Evolutionary conservation across 352 stramenopile genomes (phyloP), one percentile per base, ranked within the genome.

Genomic region (Salisapilia sapeloensis): DNA sequence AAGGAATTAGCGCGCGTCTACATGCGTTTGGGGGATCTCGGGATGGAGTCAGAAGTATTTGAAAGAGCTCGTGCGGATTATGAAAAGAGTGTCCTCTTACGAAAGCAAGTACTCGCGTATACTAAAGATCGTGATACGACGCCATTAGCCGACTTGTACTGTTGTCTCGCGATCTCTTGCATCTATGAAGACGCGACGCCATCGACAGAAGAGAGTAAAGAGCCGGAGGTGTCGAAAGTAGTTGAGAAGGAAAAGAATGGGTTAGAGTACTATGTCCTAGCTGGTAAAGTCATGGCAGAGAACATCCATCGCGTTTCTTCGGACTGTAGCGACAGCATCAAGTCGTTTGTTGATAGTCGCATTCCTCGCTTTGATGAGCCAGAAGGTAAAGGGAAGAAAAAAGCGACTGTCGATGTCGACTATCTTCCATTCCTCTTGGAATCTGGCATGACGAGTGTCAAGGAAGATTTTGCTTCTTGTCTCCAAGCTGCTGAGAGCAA

Each of bases 1-100:
- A 66, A 70, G 35, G 71, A 91, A 32, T 52, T 91, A 11, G 69
- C 62, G 35, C 53, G 63, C 18, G 75, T 91, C 21, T 81, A 91
- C 42, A 80, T 74, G 43, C 53, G 75, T 2, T 48, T 91, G 8
- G 75, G 75, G 8, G 75, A 91, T 34, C 49, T 84, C 9, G 53
- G 71, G 24, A 77, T 87, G 42, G 75, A 91, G 49, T 79, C 64
- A 31, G 75, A 91, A 36, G 50, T 74, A 28, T 91, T 83, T 34
- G 60, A 69, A 17, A 65, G 84, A 38, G 72, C 72, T 17, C 62
- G 66, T 32, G 53, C 35, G 20, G 75, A 87, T 45, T 91, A 83
- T 44, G 61, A 85, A 34, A 81, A 80, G 51, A 69, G 65, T 19
- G 35, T 91, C 18, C 35, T 69, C 40, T 47, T 91, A 22, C 57